Conservation (phyloP, 441 rosid species). For the Populus hybrid region DNA sequence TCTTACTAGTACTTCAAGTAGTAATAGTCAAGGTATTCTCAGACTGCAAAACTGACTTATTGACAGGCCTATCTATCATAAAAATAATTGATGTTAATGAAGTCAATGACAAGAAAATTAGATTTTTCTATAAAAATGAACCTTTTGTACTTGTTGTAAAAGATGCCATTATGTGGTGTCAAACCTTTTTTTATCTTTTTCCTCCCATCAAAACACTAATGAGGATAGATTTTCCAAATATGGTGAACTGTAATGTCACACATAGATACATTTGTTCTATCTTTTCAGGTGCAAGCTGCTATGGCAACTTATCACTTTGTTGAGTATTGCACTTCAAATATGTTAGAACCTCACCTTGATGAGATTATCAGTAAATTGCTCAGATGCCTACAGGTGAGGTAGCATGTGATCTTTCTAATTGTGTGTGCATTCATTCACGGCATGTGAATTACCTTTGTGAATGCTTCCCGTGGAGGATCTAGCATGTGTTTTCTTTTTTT, state of each 20-base stretch:
- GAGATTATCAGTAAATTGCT: conserved; percentile 52
- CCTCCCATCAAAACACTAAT: neutral
- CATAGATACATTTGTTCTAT: neutral
- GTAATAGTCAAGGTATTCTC: neutral
- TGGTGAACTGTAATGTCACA: no score
- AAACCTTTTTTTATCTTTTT: no score
- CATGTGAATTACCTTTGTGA: no score
- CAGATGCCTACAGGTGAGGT: conserved; percentile 43
- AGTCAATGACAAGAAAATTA: neutral
- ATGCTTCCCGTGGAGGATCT: no score
- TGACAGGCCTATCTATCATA: neutral
- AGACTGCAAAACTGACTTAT: neutral
- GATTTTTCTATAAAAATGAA: neutral
- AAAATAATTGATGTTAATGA: neutral
- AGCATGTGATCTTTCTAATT: no score
- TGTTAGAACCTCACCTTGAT: conserved; percentile 44
- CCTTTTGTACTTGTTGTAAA: neutral
- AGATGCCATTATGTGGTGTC: no score
- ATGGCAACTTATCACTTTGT: conserved; percentile 46
- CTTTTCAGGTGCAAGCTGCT: conserved; percentile 50
- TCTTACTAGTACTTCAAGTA: neutral
- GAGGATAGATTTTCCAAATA: neutral
- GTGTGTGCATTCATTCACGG: neutral
- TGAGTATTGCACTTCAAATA: conserved; percentile 46
- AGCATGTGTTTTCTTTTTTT: no score